Conservation (phyloP, 2,329 filamentous ascomycete genomes). For the Acephala macrosclerotiorum region DNA sequence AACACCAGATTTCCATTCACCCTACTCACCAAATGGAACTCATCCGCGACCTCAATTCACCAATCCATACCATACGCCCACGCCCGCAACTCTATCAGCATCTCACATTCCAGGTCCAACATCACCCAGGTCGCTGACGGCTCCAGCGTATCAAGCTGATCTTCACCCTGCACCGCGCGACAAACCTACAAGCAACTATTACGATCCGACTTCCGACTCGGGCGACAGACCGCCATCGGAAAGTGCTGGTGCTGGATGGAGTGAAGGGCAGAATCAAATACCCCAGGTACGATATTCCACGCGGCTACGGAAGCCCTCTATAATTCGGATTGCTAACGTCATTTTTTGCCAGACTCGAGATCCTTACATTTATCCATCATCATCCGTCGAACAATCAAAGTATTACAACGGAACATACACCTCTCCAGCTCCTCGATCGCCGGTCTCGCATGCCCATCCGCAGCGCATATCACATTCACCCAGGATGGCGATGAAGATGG, state of each 20-base stretch:
- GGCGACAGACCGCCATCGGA: slow-evolving; percentile 49
- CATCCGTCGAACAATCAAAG: slow-evolving; percentile 51
- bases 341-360: slow-evolving; percentile 53
- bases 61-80: slow-evolving; percentile 40
- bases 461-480: slow-evolving; percentile 43
- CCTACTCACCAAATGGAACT: slow-evolving; percentile 41
- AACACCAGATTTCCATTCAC: slow-evolving; percentile 35
- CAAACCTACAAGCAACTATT: slow-evolving; percentile 52
- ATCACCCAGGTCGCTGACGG: slow-evolving; percentile 37
- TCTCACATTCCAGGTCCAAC: slow-evolving; percentile 40
- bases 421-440: slow-evolving; percentile 59
- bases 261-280: slow-evolving; percentile 38
- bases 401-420: slow-evolving; percentile 60
- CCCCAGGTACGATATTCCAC: slow-evolving; percentile 40
- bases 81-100: slow-evolving; percentile 36
- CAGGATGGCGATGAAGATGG: slow-evolving; percentile 47
- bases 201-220: slow-evolving; percentile 54
- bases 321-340: slow-evolving; percentile 21
- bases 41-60: slow-evolving; percentile 42
- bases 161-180: slow-evolving; percentile 47
- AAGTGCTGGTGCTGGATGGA: slow-evolving; percentile 38
- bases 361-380: slow-evolving; percentile 55
- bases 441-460: slow-evolving; percentile 56
- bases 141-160: slow-evolving; percentile 41
- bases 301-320: slow-evolving; percentile 15